Conservation (phyloP, 371 early-diverging fungal species). For the Actinomucor elegans region DNA sequence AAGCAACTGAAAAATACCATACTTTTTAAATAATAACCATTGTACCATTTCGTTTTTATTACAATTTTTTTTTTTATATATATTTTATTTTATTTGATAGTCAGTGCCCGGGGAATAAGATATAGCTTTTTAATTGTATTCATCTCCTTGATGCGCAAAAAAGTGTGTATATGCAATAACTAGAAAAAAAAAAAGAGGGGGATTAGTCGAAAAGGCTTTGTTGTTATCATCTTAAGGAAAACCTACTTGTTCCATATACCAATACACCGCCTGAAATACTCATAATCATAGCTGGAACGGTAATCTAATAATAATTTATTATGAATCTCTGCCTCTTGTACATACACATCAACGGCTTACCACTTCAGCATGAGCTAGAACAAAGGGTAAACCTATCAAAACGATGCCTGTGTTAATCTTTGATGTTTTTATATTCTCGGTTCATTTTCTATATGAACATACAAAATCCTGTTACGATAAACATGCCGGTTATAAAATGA, state of each 20-base stretch:
- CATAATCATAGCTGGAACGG: slow-evolving; percentile 82
- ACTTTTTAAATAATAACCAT: slow-evolving; percentile 4
- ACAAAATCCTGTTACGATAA: slow-evolving; percentile 92
- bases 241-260: slow-evolving; percentile 83
- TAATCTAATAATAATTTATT: slow-evolving; percentile 56
- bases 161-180: slow-evolving; percentile 54
- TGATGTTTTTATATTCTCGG: background rate
- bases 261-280: slow-evolving; percentile 84
- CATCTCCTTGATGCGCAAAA: slow-evolving; percentile 47
- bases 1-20: slow-evolving; percentile 3
- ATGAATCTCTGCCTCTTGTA: no score
- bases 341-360: slow-evolving; percentile 26
- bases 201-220: no score
- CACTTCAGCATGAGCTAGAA: slow-evolving; percentile 73
- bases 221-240: no score
- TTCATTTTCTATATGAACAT: slow-evolving; percentile 28
- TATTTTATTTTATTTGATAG: no score
- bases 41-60: background rate
- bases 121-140: no score
- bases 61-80: background rate
- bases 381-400: slow-evolving; percentile 61
- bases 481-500: slow-evolving; percentile 89
- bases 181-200: slow-evolving; percentile 13
- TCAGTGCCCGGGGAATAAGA: no score
- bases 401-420: background rate